phyloP scores from a whole-genome alignment of 2,329 filamentous ascomycete species.

The Ambrosiella cleistominuta region DNA sequence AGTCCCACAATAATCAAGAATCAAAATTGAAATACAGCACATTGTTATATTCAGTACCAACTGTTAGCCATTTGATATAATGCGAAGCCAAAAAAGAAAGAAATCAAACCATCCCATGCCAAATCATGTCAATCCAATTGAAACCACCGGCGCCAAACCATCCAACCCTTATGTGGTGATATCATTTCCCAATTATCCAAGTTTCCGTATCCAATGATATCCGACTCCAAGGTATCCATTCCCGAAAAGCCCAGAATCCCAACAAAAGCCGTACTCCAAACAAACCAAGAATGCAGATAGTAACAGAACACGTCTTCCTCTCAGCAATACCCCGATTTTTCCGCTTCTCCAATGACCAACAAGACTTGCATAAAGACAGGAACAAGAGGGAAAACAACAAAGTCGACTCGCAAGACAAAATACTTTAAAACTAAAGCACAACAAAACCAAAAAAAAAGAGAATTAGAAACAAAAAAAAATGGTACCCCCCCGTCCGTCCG shows the following conservation, averaged over 20 bases:
- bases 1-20: background rate
- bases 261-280: background rate
- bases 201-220: background rate
- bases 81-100: background rate
- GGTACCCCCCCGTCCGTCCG: background rate
- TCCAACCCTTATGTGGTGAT: background rate
- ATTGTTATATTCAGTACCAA: background rate
- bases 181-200: background rate
- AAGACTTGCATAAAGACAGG: background rate
- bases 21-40: background rate
- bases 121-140: background rate
- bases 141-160: background rate
- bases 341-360: background rate
- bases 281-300: background rate
- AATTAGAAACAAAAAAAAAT: conserved; percentile 14
- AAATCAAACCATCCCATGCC: background rate
- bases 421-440: conserved; percentile 5
- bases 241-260: background rate
- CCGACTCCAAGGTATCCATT: background rate
- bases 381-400: background rate
- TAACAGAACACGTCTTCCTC: background rate
- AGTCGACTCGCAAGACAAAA: conserved; percentile 6
- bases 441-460: conserved; percentile 11
- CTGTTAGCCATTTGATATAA: background rate
- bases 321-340: too few species aligned